Evolutionary conservation across 2,329 filamentous ascomycete species (phyloP), one percentile per base, ranked within the genome.

Genomic region (Magnaporthiopsis incrustans): DNA sequence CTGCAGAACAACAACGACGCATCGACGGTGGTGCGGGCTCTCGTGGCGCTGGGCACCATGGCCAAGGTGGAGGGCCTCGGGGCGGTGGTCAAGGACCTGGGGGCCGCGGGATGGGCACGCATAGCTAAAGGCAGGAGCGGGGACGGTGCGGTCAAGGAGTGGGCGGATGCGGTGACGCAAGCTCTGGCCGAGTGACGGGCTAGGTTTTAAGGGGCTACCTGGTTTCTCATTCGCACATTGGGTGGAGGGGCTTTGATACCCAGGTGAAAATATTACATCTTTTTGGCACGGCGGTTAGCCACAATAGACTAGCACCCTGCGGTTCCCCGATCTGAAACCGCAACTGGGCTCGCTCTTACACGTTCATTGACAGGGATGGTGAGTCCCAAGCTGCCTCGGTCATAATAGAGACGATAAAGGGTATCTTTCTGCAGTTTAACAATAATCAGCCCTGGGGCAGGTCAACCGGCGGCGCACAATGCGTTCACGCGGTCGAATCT

Each of bases 41-140:
- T 98, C 7, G 90, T 96, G 8, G 91, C 91, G 0, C 77, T 94
- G 0, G 96, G 95, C 0, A 99, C 93, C 1, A 73, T 96, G 65
- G 81, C 79, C 7, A 77, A 90, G 18, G 81, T 86, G n/a, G 77
- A 73, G 18, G 77, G 77, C 62, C 60, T 59, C 1, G 27, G 60
- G 12, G n/a, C 27, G 10, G 44, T 58, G 14, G 26, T 61, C 38
- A 77, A 72, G 70, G 77, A 76, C 33, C 69, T 82, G 6, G 77
- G 75, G 0, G 77, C 79, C 10, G 72, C 74, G 6, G 68, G 69
- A 15, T 78, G 77, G 73, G 44, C 68, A 57, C 59, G 58, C 8
- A 72, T 72, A 4, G 81, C 79, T 15, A 75, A 77, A n/a, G 77
- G 74, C 60, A 78, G 76, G 68, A 73, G 77, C 15, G 69, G 72